These are phyloP conservation scores for Alternaria conjuncta DNA, from an alignment of 2,329 filamentous ascomycete genomes.

Conservation along the genomic window DNA sequence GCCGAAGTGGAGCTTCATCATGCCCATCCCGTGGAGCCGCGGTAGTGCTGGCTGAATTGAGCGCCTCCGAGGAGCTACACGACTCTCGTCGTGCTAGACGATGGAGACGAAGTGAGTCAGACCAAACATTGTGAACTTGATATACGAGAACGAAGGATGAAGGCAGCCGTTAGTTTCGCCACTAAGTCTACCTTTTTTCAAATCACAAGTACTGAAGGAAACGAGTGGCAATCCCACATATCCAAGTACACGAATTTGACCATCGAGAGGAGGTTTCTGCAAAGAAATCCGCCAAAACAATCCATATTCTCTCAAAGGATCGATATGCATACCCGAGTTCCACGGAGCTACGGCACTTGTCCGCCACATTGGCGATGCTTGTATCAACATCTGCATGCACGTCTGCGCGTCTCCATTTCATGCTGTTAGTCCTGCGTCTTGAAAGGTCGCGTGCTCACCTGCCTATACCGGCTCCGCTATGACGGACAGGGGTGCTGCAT, in stretches of 20 bases:
- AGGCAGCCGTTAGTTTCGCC: not conserved
- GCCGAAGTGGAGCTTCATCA: constrained; percentile 9
- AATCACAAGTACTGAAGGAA: not conserved
- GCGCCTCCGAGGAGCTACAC: constrained; percentile 2
- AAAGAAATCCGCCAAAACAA: not conserved
- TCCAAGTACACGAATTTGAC: not conserved
- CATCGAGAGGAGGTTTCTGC: not conserved
- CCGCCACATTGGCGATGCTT: constrained; percentile 4
- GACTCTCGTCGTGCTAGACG: not conserved
- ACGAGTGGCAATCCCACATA: not conserved
- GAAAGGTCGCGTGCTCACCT: constrained; percentile 13
- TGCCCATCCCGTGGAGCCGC: constrained; percentile 6
- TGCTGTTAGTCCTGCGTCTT: not conserved
- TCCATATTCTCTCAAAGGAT: constrained; percentile 4
- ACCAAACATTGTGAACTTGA: not conserved
- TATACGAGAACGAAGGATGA: not conserved
- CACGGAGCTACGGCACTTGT: constrained; percentile 4
- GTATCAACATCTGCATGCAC: not conserved
- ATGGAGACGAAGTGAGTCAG: not conserved
- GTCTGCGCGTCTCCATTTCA: not conserved
- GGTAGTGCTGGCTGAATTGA: not conserved
- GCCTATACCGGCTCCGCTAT: constrained; percentile 2
- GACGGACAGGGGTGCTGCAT: not conserved
- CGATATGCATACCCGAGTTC: constrained; percentile 11
- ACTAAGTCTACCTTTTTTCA: not conserved